A percentile compares a stretch with the other conserved stretches of the same genome.
phyloP scores from a whole-genome alignment of 441 rosid genomes.

The Oxalis stricta region DNA sequence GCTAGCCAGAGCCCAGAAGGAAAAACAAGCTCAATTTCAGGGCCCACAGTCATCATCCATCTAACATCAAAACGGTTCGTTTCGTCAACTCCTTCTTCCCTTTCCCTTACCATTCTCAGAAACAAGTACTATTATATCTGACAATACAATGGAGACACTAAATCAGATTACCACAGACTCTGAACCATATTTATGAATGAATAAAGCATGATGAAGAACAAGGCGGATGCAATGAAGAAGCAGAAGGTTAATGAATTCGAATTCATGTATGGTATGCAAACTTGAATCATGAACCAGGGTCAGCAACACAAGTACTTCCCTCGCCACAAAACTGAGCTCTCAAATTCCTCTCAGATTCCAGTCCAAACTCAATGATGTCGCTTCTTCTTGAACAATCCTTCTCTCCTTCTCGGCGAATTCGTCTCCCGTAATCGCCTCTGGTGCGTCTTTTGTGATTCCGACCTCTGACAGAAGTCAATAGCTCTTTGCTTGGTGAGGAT shows the following conservation, averaged over 20 bases:
- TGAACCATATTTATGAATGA: neutral
- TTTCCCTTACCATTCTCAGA: too few relatives aligned
- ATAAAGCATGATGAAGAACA: constrained; percentile 12
- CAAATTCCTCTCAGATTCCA: constrained; percentile 47
- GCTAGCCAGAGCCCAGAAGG: too few relatives aligned
- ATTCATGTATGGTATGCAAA: constrained; percentile 57
- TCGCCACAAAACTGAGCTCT: constrained; percentile 44
- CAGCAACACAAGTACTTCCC: constrained; percentile 65
- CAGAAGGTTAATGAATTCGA: constrained; percentile 31
- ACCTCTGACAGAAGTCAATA: constrained; percentile 42
- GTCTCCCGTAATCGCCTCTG: constrained; percentile 54
- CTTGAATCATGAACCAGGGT: constrained; percentile 64
- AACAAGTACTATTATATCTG: too few relatives aligned
- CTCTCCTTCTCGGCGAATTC: constrained; percentile 36
- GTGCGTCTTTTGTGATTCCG: constrained; percentile 77
- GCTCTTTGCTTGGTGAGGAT: constrained; percentile 59
- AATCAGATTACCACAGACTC: constrained; percentile 10
- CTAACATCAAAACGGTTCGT: too few relatives aligned
- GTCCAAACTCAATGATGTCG: constrained; percentile 39
- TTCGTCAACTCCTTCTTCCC: too few relatives aligned
- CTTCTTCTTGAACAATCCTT: constrained; percentile 58
- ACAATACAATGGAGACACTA: constrained; percentile 5
- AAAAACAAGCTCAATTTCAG: too few relatives aligned
- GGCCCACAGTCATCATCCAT: too few relatives aligned
- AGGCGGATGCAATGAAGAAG: constrained; percentile 5